These are phyloP conservation scores for Wallacemonas sp. DNA, from an alignment of 208 protist species.

Conservation along the genomic window DNA sequence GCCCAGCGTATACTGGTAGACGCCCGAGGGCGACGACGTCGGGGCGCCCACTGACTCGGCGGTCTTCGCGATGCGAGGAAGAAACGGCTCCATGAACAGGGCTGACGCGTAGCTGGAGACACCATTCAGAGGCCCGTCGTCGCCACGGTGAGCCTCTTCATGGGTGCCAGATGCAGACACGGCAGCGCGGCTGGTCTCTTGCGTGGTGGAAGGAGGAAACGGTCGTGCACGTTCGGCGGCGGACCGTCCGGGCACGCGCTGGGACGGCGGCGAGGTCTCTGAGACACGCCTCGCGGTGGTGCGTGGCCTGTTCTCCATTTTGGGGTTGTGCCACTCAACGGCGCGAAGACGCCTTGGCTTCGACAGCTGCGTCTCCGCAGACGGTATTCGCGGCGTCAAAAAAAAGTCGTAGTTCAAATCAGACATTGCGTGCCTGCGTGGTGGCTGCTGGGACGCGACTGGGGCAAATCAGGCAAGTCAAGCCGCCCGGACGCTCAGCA, in stretches of 20 bases:
- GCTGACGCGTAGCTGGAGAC: too few relatives aligned
- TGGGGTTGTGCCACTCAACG: constrained; percentile 1
- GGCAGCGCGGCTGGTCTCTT: too few relatives aligned
- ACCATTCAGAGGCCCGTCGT: too few relatives aligned
- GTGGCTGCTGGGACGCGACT: too few relatives aligned
- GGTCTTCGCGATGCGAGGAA: background rate
- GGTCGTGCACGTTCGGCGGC: too few relatives aligned
- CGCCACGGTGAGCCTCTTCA: too few relatives aligned
- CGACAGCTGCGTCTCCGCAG: background rate
- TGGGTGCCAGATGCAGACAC: too few relatives aligned
- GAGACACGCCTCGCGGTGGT: background rate
- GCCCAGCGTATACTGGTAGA: background rate
- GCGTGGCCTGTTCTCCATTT: background rate
- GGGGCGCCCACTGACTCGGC: background rate
- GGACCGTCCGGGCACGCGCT: background rate
- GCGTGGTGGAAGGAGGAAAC: too few relatives aligned
- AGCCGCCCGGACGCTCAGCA: too few relatives aligned
- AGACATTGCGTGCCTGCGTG: background rate
- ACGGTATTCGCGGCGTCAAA: background rate
- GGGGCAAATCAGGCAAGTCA: too few relatives aligned
- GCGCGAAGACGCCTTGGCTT: background rate
- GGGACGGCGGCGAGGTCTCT: background rate
- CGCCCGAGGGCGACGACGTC: background rate
- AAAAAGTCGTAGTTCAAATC: constrained; percentile 7
- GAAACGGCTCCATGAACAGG: background rate